A percentile compares a stretch with the other conserved stretches of the same genome.
Evolutionary conservation across 2,329 filamentous ascomycete genomes (phyloP).

Genomic region (Fusarium albidum): DNA sequence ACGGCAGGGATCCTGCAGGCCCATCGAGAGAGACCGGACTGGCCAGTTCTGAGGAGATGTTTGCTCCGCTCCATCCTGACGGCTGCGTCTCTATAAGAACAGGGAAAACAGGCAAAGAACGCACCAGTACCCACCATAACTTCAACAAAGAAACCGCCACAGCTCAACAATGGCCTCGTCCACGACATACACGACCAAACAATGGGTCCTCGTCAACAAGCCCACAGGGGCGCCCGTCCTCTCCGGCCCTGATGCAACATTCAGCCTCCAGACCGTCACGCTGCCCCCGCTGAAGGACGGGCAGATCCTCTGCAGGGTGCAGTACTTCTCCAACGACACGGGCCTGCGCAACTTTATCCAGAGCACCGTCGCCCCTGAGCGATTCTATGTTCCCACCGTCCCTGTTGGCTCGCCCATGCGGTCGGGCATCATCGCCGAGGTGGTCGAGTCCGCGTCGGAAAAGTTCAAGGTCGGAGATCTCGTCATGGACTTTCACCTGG

Average conservation of each 20-base stretch:
- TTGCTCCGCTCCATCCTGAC: neutral
- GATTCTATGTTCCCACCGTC: conserved; percentile 42
- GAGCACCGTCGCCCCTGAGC: conserved; percentile 39
- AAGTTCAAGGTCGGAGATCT: conserved; percentile 40
- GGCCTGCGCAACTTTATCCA: conserved; percentile 42
- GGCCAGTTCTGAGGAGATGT: conserved; percentile 11
- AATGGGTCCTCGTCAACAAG: conserved; percentile 42
- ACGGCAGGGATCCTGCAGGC: conserved; percentile 11
- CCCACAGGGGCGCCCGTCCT: conserved; percentile 38
- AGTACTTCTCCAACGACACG: conserved; percentile 43
- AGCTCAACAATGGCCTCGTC: conserved; percentile 31
- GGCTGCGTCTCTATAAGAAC: conserved; percentile 8
- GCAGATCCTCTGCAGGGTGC: conserved; percentile 40
- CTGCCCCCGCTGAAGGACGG: conserved; percentile 38
- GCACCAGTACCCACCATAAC: conserved; percentile 9
- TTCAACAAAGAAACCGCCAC: conserved; percentile 4
- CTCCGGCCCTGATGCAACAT: conserved; percentile 39
- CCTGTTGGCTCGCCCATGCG: conserved; percentile 41
- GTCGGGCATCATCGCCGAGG: conserved; percentile 41
- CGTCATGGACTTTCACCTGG: conserved; percentile 42
- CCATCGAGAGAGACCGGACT: conserved; percentile 14
- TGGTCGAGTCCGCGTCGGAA: conserved; percentile 37
- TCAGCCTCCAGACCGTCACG: conserved; percentile 35
- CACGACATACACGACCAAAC: conserved; percentile 39
- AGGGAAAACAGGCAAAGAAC: neutral